These are phyloP conservation scores for Echinosophora koreensis DNA, from an alignment of 306 rosid genomes.

Conservation along the genomic window DNA sequence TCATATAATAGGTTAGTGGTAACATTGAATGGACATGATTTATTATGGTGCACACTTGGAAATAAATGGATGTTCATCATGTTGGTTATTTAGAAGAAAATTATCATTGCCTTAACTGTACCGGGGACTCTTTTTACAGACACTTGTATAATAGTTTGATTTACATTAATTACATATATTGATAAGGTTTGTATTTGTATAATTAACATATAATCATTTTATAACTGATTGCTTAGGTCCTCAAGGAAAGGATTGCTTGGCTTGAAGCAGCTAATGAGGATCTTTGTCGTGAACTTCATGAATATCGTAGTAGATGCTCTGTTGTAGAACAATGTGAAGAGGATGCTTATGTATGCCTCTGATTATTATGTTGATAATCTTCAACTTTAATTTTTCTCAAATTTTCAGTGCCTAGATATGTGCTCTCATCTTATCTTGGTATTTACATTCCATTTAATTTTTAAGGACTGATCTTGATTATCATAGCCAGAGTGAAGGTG, in stretches of 20 bases:
- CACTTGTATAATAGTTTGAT: slow-evolving; percentile 11
- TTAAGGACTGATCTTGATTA: slow-evolving; percentile 2
- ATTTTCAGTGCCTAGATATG: slow-evolving; percentile 30
- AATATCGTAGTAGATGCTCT: slow-evolving; percentile 74
- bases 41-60: slow-evolving; percentile 28
- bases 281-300: slow-evolving; percentile 91
- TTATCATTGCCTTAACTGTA: slow-evolving; percentile 11
- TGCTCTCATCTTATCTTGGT: slow-evolving; percentile 38
- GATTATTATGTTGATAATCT: slow-evolving; percentile 40
- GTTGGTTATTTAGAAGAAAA: slow-evolving; percentile 32
- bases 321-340: slow-evolving; percentile 67
- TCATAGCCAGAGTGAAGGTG: slow-evolving; percentile 10
- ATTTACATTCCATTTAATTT: slow-evolving; percentile 14
- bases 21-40: slow-evolving; percentile 22
- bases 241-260: slow-evolving; percentile 93
- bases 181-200: background rate
- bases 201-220: slow-evolving; percentile 38
- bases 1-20: slow-evolving; percentile 9
- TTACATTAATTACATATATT: slow-evolving; percentile 8
- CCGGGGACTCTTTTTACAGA: background rate
- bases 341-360: slow-evolving; percentile 70
- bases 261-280: slow-evolving; percentile 98
- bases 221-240: slow-evolving; percentile 61
- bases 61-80: slow-evolving; percentile 19
- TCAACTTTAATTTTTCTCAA: slow-evolving; percentile 10